These are phyloP conservation scores for Bolboschoenoplectus hybrid DNA, from an alignment of 202 grass and related monocot genomes.

Conservation along the genomic window DNA sequence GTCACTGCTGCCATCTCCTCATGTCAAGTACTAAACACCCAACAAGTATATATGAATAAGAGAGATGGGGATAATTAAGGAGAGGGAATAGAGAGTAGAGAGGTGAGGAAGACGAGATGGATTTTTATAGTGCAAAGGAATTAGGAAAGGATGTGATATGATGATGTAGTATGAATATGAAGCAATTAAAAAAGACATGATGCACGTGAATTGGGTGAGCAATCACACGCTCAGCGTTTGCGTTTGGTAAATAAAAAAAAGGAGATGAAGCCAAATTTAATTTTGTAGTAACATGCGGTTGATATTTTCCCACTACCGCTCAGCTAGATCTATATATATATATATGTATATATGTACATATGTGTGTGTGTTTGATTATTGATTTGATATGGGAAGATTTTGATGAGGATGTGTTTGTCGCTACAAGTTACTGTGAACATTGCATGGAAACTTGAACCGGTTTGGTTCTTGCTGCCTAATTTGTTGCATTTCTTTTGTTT, in stretches of 20 bases:
- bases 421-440: neutral
- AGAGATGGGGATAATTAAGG: neutral
- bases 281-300: neutral
- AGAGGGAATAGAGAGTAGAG: neutral
- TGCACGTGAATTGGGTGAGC: slow-evolving; percentile 20
- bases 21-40: neutral
- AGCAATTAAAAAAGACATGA: neutral
- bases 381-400: neutral
- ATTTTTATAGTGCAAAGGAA: slow-evolving; percentile 12
- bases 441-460: slow-evolving; percentile 13
- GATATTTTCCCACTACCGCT: neutral
- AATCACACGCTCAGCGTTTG: slow-evolving; percentile 25
- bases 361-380: neutral
- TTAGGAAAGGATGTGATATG: too few relatives aligned
- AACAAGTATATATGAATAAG: neutral
- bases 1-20: slow-evolving; percentile 5
- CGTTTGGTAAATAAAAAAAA: slow-evolving; percentile 7
- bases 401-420: neutral
- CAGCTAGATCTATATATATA: neutral
- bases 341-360: too few relatives aligned
- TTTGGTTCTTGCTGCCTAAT: neutral
- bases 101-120: neutral
- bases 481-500: neutral
- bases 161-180: too few relatives aligned
- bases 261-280: neutral